Evolutionary conservation across 805 yeast genomes (phyloP).

Genomic region (Nakazawaea peltata): DNA sequence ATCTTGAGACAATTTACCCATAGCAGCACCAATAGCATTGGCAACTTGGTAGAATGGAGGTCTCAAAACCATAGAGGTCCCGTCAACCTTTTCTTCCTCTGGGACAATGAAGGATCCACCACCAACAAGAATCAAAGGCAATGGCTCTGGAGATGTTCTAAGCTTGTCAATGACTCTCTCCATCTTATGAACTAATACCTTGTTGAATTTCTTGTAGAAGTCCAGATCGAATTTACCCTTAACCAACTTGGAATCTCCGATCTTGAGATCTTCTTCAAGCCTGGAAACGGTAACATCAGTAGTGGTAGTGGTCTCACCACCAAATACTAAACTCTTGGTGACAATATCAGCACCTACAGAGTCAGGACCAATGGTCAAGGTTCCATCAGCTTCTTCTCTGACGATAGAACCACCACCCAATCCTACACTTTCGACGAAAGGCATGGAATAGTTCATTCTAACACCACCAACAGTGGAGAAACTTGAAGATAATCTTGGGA

Average conservation of each 20-base stretch:
- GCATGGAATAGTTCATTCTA: conserved; percentile 41
- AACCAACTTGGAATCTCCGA: conserved; percentile 22
- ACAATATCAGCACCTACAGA: conserved; percentile 37
- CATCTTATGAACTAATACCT: conserved; percentile 20
- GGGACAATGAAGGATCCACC: conserved; percentile 43
- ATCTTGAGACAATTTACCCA: conserved; percentile 33
- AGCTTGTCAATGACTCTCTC: conserved; percentile 34
- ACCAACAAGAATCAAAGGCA: conserved; percentile 38
- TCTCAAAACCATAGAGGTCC: conserved; percentile 32
- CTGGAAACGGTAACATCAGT: conserved; percentile 27
- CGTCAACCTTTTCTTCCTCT: conserved; percentile 19
- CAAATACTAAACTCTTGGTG: conserved; percentile 29
- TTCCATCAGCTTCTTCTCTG: conserved; percentile 17
- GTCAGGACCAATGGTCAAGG: conserved; percentile 36
- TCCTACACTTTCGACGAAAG: conserved; percentile 40
- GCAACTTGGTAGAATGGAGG: conserved; percentile 37
- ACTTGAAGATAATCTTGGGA: conserved; percentile 38
- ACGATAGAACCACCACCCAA: conserved; percentile 44
- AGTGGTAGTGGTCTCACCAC: conserved; percentile 32
- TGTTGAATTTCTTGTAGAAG: conserved; percentile 11
- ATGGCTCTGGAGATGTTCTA: conserved; percentile 34
- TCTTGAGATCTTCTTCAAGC: conserved; percentile 9
- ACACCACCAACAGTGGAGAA: conserved; percentile 40
- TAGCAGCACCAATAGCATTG: conserved; percentile 44
- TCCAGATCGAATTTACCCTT: conserved; percentile 12